Conservation (phyloP, 1,284 basidiomycete genomes). For the Fomes fomentarius region DNA sequence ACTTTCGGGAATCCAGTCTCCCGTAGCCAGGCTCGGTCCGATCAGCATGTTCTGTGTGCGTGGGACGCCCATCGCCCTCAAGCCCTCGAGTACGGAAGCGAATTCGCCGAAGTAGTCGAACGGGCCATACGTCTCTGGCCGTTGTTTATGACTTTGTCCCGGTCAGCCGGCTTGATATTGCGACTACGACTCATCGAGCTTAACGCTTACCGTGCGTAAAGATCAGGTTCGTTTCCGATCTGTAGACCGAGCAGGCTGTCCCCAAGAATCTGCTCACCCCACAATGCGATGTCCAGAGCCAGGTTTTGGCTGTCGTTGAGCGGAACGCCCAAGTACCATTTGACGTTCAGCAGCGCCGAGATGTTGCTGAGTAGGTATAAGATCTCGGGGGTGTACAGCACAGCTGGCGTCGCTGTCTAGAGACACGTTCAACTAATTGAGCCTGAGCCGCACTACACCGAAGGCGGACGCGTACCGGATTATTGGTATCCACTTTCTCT, state of each 20-base stretch:
- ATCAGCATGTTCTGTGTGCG: constrained; percentile 45
- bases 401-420: constrained; percentile 42
- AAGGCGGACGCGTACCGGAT: too few species aligned
- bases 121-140: constrained; percentile 42
- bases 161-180: too few species aligned
- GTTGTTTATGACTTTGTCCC: constrained; percentile 37
- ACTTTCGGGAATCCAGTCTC: too few species aligned
- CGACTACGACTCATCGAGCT: too few species aligned
- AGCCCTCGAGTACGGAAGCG: constrained; percentile 41
- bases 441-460: too few species aligned
- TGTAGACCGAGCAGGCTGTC: constrained; percentile 60
- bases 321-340: constrained; percentile 53
- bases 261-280: constrained; percentile 55
- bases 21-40: constrained; percentile 58
- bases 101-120: constrained; percentile 56
- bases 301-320: constrained; percentile 57
- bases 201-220: constrained; percentile 49
- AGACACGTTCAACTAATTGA: too few species aligned
- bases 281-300: constrained; percentile 54
- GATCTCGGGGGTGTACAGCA: constrained; percentile 45
- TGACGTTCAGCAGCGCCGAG: constrained; percentile 38
- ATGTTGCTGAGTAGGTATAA: constrained; percentile 47
- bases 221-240: constrained; percentile 74
- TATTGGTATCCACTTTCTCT: too few species aligned
- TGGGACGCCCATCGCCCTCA: too few species aligned